Evolutionary conservation across 306 rosid genomes (phyloP).

Genomic region (Quercus mongolica): DNA sequence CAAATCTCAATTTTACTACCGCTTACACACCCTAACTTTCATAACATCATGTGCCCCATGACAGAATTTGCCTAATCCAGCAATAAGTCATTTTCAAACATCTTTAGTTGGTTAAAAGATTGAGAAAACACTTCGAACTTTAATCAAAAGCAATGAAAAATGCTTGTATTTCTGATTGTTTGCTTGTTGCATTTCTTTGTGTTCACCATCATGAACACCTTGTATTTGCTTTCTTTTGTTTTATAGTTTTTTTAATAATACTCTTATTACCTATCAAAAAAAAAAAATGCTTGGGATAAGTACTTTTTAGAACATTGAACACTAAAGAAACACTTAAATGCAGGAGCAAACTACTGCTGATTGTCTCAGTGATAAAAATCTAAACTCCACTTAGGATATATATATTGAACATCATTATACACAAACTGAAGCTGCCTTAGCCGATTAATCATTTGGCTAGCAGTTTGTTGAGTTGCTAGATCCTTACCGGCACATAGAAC

Average conservation of each 20-base stretch:
- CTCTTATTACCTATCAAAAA: too few species aligned
- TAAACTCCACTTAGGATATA: not conserved
- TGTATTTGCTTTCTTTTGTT: too few species aligned
- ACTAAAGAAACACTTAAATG: not conserved
- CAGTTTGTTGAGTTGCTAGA: constrained; percentile 84
- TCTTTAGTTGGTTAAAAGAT: not conserved
- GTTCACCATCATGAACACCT: too few species aligned
- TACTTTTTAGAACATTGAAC: not conserved
- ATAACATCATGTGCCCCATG: too few species aligned
- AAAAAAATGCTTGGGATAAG: not conserved
- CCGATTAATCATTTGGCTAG: constrained; percentile 71
- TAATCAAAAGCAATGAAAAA: not conserved
- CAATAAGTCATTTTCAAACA: too few species aligned
- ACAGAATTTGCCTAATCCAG: too few species aligned
- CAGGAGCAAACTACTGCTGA: not conserved
- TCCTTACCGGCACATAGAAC: constrained; percentile 89
- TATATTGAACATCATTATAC: too few species aligned
- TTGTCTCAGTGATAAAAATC: not conserved
- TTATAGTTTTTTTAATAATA: too few species aligned
- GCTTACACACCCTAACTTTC: too few species aligned
- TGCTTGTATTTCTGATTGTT: too few species aligned
- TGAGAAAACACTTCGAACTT: not conserved
- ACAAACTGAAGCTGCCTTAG: constrained; percentile 72
- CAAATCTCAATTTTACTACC: too few species aligned
- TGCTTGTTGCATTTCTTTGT: too few species aligned